phyloP scores from a whole-genome alignment of 495 filamentous ascomycete genomes.

The Hypoxylon trugodes region DNA sequence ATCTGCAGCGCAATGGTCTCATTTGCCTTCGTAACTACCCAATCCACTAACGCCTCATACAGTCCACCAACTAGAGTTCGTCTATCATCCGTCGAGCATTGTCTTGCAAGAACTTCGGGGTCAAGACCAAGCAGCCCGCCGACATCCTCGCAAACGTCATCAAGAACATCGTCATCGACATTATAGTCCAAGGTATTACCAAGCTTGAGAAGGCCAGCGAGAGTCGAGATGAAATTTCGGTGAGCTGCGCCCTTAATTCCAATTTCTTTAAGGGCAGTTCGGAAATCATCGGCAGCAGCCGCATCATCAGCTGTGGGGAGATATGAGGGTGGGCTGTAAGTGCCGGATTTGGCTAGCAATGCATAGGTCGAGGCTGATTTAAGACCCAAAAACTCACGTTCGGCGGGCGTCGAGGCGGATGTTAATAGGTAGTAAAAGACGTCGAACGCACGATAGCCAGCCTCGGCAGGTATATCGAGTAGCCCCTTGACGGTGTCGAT shows the following conservation, averaged over 20 bases:
- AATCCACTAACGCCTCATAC: conserved; percentile 95
- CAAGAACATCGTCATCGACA: conserved; percentile 85
- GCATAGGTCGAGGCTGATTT: conserved; percentile 80
- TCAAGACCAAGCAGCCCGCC: conserved; percentile 85
- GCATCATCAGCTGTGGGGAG: conserved; percentile 93
- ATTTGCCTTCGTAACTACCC: conserved; percentile 89
- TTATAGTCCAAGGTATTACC: conserved; percentile 87
- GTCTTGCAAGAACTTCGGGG: conserved; percentile 79
- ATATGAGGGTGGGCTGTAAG: conserved; percentile 87
- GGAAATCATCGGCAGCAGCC: conserved; percentile 92
- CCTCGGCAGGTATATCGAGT: conserved; percentile 78
- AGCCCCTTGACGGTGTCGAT: conserved; percentile 86
- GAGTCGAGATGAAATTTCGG: conserved; percentile 79
- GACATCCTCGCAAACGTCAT: conserved; percentile 90
- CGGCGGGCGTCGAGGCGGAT: conserved; percentile 85
- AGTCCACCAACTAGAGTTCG: conserved; percentile 82
- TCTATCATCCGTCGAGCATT: conserved; percentile 84
- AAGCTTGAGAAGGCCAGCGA: conserved; percentile 89
- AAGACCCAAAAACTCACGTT: conserved; percentile 89
- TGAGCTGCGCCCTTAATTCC: conserved; percentile 88
- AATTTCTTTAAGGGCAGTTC: conserved; percentile 81
- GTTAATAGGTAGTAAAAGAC: conserved; percentile 97
- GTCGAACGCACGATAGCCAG: conserved; percentile 94
- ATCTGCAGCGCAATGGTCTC: conserved; percentile 84
- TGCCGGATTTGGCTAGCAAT: conserved; percentile 81